Evolutionary conservation across 495 filamentous ascomycete genomes (phyloP).

Genomic region (Bryoglossum gracile): DNA sequence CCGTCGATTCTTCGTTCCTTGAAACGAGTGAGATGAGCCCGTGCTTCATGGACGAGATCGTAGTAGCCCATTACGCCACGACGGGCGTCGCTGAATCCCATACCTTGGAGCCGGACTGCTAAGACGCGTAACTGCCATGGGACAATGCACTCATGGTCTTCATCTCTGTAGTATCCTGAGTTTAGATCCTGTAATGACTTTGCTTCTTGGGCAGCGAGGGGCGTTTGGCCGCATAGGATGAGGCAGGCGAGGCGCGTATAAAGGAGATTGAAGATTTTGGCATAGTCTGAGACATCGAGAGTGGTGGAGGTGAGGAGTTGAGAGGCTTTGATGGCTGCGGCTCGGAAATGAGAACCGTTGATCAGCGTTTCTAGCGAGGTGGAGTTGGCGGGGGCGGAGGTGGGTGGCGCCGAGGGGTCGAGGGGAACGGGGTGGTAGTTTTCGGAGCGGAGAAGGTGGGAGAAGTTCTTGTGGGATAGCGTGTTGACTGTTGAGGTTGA

Average conservation of each 20-base stretch:
- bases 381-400: slow-evolving; percentile 31
- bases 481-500: slow-evolving; percentile 5
- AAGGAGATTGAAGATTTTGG: slow-evolving; percentile 64
- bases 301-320: slow-evolving; percentile 48
- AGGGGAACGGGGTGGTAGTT: slow-evolving; percentile 74
- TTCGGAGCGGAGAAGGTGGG: slow-evolving; percentile 67
- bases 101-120: slow-evolving; percentile 71
- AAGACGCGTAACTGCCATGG: slow-evolving; percentile 86
- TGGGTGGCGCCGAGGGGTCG: slow-evolving; percentile 53
- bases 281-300: slow-evolving; percentile 44
- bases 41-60: slow-evolving; percentile 72
- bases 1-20: slow-evolving; percentile 5
- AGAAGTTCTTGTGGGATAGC: slow-evolving; percentile 61
- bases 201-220: slow-evolving; percentile 77
- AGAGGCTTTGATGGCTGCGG: slow-evolving; percentile 65
- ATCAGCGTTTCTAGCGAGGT: slow-evolving; percentile 50
- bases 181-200: slow-evolving; percentile 77
- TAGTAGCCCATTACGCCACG: slow-evolving; percentile 83
- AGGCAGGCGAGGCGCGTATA: slow-evolving; percentile 82
- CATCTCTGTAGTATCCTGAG: slow-evolving; percentile 58
- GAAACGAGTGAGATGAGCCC: slow-evolving; percentile 42
- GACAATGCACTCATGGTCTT: slow-evolving; percentile 45
- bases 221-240: slow-evolving; percentile 57
- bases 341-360: slow-evolving; percentile 54
- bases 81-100: slow-evolving; percentile 77